Percentiles rank a stretch among this genome's conserved stretches.
Evolutionary conservation across 768 basidiomycete genomes (phyloP).

Genomic region (Pleurotus eryngii): DNA sequence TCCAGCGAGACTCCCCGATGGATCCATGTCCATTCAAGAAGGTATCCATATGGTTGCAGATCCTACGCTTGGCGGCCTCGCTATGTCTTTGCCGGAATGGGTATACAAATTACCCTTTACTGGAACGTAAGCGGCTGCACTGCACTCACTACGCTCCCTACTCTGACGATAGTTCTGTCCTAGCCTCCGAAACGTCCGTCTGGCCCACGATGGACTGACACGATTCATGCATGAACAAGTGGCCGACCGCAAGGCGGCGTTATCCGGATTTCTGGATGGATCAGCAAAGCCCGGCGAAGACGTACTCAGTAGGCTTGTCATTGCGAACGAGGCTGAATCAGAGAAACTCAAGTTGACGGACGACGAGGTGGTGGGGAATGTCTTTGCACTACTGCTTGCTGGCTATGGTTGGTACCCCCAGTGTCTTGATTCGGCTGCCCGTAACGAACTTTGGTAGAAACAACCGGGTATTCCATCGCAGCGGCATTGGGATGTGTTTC

Average conservation of each 20-base stretch:
- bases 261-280: slow-evolving; percentile 11
- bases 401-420: slow-evolving; percentile 43
- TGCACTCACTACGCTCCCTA: no score
- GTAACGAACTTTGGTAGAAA: slow-evolving; percentile 30
- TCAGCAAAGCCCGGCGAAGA: slow-evolving; percentile 19
- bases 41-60: slow-evolving; percentile 32
- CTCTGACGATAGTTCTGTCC: no score
- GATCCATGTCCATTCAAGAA: slow-evolving; percentile 35
- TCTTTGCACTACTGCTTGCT: slow-evolving; percentile 51
- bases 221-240: slow-evolving; percentile 38
- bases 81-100: slow-evolving; percentile 33
- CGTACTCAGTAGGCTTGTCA: slow-evolving; percentile 40
- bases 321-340: slow-evolving; percentile 40
- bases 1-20: slow-evolving; percentile 33
- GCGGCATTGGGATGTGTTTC: slow-evolving; percentile 45
- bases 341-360: slow-evolving; percentile 37
- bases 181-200: slow-evolving; percentile 17
- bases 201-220: slow-evolving; percentile 27
- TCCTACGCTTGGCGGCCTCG: slow-evolving; percentile 14
- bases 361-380: slow-evolving; percentile 46
- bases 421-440: not conserved
- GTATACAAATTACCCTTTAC: slow-evolving; percentile 30
- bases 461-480: slow-evolving; percentile 46
- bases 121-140: slow-evolving; percentile 13
- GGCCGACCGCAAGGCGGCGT: slow-evolving; percentile 27